Percentiles rank a stretch among this genome's conserved stretches.
These are phyloP conservation scores for Fusarium sp. DNA, from an alignment of 2,329 filamentous ascomycete species.

Conservation along the genomic window DNA sequence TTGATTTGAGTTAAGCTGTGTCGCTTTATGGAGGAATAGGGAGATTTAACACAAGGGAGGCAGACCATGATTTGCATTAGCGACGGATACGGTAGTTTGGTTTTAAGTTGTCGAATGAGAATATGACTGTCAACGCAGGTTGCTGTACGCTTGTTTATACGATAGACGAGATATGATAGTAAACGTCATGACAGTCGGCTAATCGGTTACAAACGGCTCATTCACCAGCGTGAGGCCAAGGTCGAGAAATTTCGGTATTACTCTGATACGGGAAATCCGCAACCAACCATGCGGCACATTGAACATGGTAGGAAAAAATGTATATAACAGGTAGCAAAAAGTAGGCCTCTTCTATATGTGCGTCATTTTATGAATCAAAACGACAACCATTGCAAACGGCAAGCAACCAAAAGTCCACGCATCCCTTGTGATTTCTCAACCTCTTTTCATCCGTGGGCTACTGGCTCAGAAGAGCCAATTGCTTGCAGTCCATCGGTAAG, in stretches of 20 bases:
- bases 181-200: neutral
- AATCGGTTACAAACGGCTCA: neutral
- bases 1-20: constrained; percentile 74
- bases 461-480: too few relatives aligned
- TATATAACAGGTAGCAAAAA: too few relatives aligned
- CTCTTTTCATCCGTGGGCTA: too few relatives aligned
- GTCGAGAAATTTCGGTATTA: neutral
- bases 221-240: neutral
- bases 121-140: neutral
- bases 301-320: too few relatives aligned
- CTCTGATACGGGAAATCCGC: too few relatives aligned
- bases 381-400: too few relatives aligned
- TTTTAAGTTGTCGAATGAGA: constrained; percentile 2
- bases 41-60: neutral
- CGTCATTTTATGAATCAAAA: too few relatives aligned
- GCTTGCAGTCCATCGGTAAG: too few relatives aligned
- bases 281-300: too few relatives aligned
- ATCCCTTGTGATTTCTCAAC: too few relatives aligned
- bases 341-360: too few relatives aligned
- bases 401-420: too few relatives aligned
- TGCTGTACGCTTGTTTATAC: neutral
- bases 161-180: neutral
- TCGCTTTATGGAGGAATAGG: neutral
- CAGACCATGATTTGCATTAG: constrained; percentile 34
- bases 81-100: constrained; percentile 22